phyloP scores from a whole-genome alignment of 768 basidiomycete species.

The Cystoderma amianthinum region DNA sequence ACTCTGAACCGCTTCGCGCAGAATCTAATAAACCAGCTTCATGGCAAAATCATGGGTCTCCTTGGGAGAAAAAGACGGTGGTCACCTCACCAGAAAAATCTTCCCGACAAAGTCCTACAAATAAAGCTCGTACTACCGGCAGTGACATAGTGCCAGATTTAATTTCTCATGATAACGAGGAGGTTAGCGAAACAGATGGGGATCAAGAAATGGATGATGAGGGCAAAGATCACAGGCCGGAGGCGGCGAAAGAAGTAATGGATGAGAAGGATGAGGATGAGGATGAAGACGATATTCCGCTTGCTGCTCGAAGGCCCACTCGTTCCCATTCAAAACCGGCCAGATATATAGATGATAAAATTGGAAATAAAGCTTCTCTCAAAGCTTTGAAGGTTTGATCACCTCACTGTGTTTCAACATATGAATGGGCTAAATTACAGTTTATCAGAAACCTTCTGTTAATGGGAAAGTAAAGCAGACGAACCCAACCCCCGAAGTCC shows the following conservation, averaged over 20 bases:
- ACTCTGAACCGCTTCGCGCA: conserved; percentile 49
- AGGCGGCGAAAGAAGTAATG: conserved; percentile 4
- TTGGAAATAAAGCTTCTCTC: no score
- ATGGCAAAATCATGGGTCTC: not conserved
- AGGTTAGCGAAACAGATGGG: not conserved
- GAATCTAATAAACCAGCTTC: conserved; percentile 7
- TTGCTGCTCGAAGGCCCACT: conserved; percentile 25
- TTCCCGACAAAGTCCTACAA: not conserved
- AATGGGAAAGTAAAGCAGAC: no score
- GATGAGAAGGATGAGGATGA: conserved; percentile 21
- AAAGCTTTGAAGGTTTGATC: no score
- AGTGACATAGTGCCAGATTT: no score
- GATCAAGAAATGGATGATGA: no score
- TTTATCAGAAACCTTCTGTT: no score
- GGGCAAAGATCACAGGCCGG: conserved; percentile 4
- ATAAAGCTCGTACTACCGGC: not conserved
- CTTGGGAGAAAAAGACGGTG: no score
- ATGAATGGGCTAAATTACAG: no score
- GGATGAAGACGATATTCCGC: conserved; percentile 36
- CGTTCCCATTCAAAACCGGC: no score
- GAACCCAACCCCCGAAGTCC: no score
- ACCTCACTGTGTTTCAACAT: no score
- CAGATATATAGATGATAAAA: no score
- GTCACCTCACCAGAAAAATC: not conserved
- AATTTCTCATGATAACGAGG: not conserved